Evolutionary conservation across 192 early-diverging fungal genomes (phyloP), one percentile per base, ranked within the genome.

Genomic region (Coemansia sp.): DNA sequence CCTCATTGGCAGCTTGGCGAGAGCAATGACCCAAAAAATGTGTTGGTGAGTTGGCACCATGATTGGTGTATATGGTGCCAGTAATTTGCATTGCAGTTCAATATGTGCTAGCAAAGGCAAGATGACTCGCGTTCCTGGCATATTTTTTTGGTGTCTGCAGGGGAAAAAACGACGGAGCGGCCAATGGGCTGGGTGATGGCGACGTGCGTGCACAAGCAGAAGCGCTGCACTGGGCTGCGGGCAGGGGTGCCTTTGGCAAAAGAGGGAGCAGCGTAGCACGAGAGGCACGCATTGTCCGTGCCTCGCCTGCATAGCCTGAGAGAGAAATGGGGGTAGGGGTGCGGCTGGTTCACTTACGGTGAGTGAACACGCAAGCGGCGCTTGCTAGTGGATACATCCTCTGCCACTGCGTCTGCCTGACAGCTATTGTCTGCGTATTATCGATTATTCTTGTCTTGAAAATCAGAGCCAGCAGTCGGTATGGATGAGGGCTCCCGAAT

Each of bases 111-210:
- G n/a, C n/a, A n/a, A n/a, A n/a, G n/a, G n/a, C n/a, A n/a, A n/a
- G n/a, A n/a, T n/a, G n/a, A n/a, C n/a, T n/a, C n/a, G n/a, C n/a
- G n/a, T n/a, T n/a, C n/a, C n/a, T n/a, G n/a, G n/a, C n/a, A n/a
- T n/a, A n/a, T n/a, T n/a, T n/a, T n/a, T n/a, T n/a, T n/a, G n/a
- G n/a, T n/a, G n/a, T n/a, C n/a, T n/a, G n/a, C n/a, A n/a, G n/a
- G n/a, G n/a, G n/a, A n/a, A n/a, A n/a, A n/a, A n/a, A n/a, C n/a
- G n/a, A n/a, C n/a, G n/a, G n/a, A n/a, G 12, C 47, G 22, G 22
- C 47, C 47, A 49, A 49, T 49, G 47, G 24, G 47, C 24, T 49
- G 47, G 15, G 47, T 24, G 47, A 49, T 49, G 25, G 47, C 47
- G 47, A 43, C 42, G 40, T 6, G 40, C 4, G 40, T 10, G 42